Conservation (phyloP, 2,329 filamentous ascomycete genomes). For the Pyricularia grisea region DNA sequence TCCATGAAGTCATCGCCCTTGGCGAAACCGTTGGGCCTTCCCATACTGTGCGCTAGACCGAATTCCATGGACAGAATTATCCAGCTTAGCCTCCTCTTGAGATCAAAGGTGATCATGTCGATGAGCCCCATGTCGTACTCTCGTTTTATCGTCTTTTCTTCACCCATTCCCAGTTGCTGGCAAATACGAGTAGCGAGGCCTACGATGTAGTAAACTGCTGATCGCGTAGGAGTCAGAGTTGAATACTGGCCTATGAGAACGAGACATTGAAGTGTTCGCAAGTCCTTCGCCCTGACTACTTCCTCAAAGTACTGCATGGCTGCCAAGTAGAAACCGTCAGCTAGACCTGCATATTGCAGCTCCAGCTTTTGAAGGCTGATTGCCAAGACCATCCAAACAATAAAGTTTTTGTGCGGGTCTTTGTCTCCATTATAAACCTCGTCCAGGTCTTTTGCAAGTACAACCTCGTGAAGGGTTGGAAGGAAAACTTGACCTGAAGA, state of each 20-base stretch:
- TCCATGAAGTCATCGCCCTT: slow-evolving; percentile 75
- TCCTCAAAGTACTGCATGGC: slow-evolving; percentile 78
- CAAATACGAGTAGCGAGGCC: slow-evolving; percentile 81
- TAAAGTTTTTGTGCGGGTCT: slow-evolving; percentile 80
- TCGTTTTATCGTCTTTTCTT: slow-evolving; percentile 75
- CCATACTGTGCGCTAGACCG: slow-evolving; percentile 78
- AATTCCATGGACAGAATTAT: slow-evolving; percentile 82
- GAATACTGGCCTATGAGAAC: slow-evolving; percentile 86
- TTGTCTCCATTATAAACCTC: slow-evolving; percentile 68
- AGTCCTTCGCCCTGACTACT: slow-evolving; percentile 77
- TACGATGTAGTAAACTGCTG: slow-evolving; percentile 86
- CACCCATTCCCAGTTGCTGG: slow-evolving; percentile 78
- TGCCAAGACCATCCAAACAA: slow-evolving; percentile 83
- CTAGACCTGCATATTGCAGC: slow-evolving; percentile 80
- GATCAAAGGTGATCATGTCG: slow-evolving; percentile 72
- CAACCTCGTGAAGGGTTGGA: slow-evolving; percentile 76
- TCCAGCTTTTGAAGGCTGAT: slow-evolving; percentile 92
- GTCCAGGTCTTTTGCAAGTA: slow-evolving; percentile 66
- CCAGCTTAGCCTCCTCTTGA: slow-evolving; percentile 85
- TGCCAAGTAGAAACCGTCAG: slow-evolving; percentile 89
- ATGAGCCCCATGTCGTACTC: slow-evolving; percentile 40
- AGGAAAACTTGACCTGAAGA: slow-evolving; percentile 72
- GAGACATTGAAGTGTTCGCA: slow-evolving; percentile 77
- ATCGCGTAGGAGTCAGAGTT: slow-evolving; percentile 80
- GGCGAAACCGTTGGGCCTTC: slow-evolving; percentile 77